These are phyloP conservation scores for Phytophthora cactorum DNA, from an alignment of 352 stramenopile species.

Conservation along the genomic window DNA sequence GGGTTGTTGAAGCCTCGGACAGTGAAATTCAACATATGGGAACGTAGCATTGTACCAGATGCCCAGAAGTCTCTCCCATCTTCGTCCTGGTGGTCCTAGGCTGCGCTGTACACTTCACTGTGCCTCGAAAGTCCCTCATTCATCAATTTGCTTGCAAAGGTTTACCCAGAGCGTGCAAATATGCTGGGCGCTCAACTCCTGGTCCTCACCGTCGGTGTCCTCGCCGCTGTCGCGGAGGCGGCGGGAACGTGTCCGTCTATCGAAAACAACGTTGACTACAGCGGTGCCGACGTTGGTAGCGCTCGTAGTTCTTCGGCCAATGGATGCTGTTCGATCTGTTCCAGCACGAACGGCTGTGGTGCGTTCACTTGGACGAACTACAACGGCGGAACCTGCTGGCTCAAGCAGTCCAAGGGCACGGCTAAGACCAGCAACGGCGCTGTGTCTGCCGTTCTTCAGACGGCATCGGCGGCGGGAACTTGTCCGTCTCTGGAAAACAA, in stretches of 20 bases:
- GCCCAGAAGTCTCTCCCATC: neutral
- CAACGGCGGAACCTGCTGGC: slow-evolving; percentile 16
- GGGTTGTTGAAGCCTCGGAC: neutral
- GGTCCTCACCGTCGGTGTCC: slow-evolving; percentile 1
- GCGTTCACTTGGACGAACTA: slow-evolving; percentile 24
- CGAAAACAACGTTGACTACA: slow-evolving; percentile 19
- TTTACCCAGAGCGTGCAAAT: neutral
- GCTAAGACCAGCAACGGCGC: slow-evolving; percentile 2
- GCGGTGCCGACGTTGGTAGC: slow-evolving; percentile 4
- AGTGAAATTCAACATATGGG: slow-evolving; percentile 17
- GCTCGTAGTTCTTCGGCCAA: slow-evolving; percentile 4
- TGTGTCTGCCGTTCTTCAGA: slow-evolving; percentile 7
- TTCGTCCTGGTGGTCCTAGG: slow-evolving; percentile 13
- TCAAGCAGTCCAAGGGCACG: slow-evolving; percentile 10
- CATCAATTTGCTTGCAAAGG: neutral
- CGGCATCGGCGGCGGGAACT: slow-evolving; percentile 13
- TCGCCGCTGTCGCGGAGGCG: slow-evolving; percentile 9
- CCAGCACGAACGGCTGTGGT: slow-evolving; percentile 6
- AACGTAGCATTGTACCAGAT: slow-evolving; percentile 1
- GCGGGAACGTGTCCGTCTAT: slow-evolving; percentile 11
- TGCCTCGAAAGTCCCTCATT: neutral
- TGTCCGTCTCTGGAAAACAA: slow-evolving; percentile 12
- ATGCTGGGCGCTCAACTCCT: slow-evolving; percentile 19
- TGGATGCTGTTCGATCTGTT: slow-evolving; percentile 12
- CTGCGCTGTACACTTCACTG: neutral